Base-by-base conservation (phyloP, 179 eudicot genomes). In the Corrigiola litoralis region DNA sequence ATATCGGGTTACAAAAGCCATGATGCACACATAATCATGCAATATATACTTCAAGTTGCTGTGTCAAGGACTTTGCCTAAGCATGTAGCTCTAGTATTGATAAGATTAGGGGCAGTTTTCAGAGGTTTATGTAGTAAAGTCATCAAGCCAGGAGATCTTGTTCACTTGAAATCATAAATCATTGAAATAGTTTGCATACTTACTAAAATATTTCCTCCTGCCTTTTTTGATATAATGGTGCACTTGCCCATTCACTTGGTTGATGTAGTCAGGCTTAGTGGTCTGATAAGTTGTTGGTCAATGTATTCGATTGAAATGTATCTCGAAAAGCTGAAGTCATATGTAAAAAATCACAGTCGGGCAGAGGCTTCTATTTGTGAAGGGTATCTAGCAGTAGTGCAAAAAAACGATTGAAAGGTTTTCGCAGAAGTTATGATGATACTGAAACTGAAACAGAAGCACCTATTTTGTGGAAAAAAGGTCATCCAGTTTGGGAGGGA, bases 171-270 rank as follows among this genome's bases (percentile, higher is more conserved):
- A 52, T 12, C 16, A 10, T 20, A 52, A 38, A 65, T 75, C 6
- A 10, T 53, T 13, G 33, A 66, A 1, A 34, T 61, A n/a, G 34
- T 70, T 34, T 75, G 75, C 28, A 46, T 45, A 4, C 32, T 75
- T 10, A 65, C 70, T 13, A 66, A 17, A 20, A 54, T 52, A 4
- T 75, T 70, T 23, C 38, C 40, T 1, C 65, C 53, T 0, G 21
- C 46, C 14, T 65, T 75, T 29, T 75, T 75, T 54, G 48, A 65
- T 6, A 16, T 66, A 3, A 70, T 75, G 79, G 76, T 66, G 1
- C 80, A 71, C 13, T 44, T 71, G 13, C 49, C 60, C 5, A 18
- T 67, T 41, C 73, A 76, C 45, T 54, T 76, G 17, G 76, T 44
- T 1, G 27, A 41, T 0, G 47, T 71, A 40, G 41, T 40, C 4